phyloP scores from a whole-genome alignment of 345 rosid species.

The Bretschneidera sinensis region DNA sequence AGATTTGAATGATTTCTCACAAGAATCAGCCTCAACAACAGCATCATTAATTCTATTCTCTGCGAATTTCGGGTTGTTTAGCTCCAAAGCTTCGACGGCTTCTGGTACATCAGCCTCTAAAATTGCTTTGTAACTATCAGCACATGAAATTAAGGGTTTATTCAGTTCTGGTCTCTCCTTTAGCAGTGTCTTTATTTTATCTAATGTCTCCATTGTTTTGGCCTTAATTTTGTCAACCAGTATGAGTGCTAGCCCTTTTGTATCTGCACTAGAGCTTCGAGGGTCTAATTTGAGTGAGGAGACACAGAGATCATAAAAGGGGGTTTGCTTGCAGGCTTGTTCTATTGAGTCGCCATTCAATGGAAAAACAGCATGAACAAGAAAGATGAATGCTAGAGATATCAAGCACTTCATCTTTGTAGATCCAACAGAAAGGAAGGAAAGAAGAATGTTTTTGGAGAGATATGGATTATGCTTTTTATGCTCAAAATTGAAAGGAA shows the following conservation, averaged over 20 bases:
- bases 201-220: slow-evolving; percentile 15
- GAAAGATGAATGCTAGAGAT: too few relatives aligned
- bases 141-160: slow-evolving; percentile 28
- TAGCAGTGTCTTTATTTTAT: slow-evolving; percentile 25
- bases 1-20: too few relatives aligned
- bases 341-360: slow-evolving; percentile 8
- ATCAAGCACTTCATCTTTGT: too few relatives aligned
- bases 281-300: slow-evolving; percentile 30
- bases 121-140: slow-evolving; percentile 26
- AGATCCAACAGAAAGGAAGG: too few relatives aligned
- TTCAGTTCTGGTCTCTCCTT: slow-evolving; percentile 23
- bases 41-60: slow-evolving; percentile 21
- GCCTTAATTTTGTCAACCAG: slow-evolving; percentile 20
- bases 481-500: too few relatives aligned
- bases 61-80: slow-evolving; percentile 31
- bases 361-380: too few relatives aligned
- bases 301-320: slow-evolving; percentile 23
- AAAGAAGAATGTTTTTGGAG: too few relatives aligned
- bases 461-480: too few relatives aligned
- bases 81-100: slow-evolving; percentile 24
- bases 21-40: slow-evolving; percentile 21
- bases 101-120: slow-evolving; percentile 25
- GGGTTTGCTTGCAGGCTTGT: slow-evolving; percentile 30
- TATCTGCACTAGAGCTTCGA: slow-evolving; percentile 28
- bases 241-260: slow-evolving; percentile 27